Base-by-base conservation (phyloP, 805 yeast genomes). In the Metschnikowia borealis region DNA sequence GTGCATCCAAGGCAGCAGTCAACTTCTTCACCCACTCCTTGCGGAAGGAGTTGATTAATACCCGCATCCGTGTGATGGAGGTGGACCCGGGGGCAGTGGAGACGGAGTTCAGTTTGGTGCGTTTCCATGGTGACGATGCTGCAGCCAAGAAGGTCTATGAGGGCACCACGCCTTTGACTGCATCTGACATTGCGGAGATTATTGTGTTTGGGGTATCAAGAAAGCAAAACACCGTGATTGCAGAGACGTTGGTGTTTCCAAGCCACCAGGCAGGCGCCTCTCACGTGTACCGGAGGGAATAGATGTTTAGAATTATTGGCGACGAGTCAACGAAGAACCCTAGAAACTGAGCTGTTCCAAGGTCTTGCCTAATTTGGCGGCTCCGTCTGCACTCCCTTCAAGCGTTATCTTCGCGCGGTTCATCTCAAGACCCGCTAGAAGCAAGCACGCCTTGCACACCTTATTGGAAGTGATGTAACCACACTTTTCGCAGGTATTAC, bases 391-490 rank as follows among this genome's bases (percentile, higher is more conserved):
- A 0, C 82, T 69, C 49, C 81, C 81, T 4, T 82, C 90, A 3
- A 90, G 61, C 1, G 67, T 53, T 2, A 87, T 61, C 64, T 84
- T 82, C 0, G 97, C 87, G 56, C 94, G 76, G 55, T 80, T 83
- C 47, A 80, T 74, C 59, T 91, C 94, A 49, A 94, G 75, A 0
- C 97, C 97, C 52, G 88, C 91, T 44, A 94, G 68, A 29, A 94
- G 70, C 48, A 87, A 79, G 67, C 99, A 94, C 0, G 99, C 99
- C 69, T 94, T 94, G 70, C 99, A 94, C 6, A 90, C 80, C 61
- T 71, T 78, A 65, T 94, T 94, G 55, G 91, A 86, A 0, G 98
- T 89, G 36, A 94, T 70, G 63, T 92, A 94, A 0, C 97, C 97
- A 71, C 99, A 94, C 54, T 83, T 83, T 55, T 84, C 87, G 71